Evolutionary conservation across 371 early-diverging fungal genomes (phyloP), one percentile per base, ranked within the genome.

Genomic region (Mortierella sp.): DNA sequence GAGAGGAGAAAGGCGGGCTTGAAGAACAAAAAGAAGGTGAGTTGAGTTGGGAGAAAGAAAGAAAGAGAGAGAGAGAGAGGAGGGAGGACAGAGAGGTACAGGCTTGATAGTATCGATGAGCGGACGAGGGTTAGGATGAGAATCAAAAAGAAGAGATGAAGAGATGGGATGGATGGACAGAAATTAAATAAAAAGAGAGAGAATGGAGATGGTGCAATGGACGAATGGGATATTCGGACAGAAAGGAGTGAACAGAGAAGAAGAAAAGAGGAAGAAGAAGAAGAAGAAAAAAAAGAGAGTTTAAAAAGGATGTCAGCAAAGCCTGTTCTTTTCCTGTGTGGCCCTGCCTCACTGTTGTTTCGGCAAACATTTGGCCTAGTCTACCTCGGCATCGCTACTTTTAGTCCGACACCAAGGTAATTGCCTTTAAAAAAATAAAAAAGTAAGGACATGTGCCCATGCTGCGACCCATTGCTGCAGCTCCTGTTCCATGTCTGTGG

Each of bases 141-240:
- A 18, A 50, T n/a, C 23, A 62, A 15, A 50, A 28, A 23, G 28
- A 62, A 50, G n/a, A 58, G 50, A 19, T 59, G 28, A 29, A 26
- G 29, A 29, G 44, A 53, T 45, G 53, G 30, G 43, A 44, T 25
- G 48, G 23, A 14, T 16, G 58, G 58, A 15, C 30, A 57, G 57
- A 30, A 29, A 57, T 37, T 30, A 57, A 37, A 37, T 21, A 16
- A 37, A 66, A 52, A 28, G 44, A 6, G 23, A 44, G 28, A 60
- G 51, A 60, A 12, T 21, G 37, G 64, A 47, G 28, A 58, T 15
- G 28, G n/a, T n/a, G n/a, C n/a, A 26, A 56, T 11, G 65, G 28
- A 9, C 62, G 25, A 19, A 28, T 18, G 47, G 7, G 51, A 16
- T 50, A 15, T 50, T n/a, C 15, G 51, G 21, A 62, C 43, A 46